A percentile compares a stretch with the other conserved stretches of the same genome.
Evolutionary conservation across 2,329 filamentous ascomycete species (phyloP).

Genomic region (Periconia digitata): DNA sequence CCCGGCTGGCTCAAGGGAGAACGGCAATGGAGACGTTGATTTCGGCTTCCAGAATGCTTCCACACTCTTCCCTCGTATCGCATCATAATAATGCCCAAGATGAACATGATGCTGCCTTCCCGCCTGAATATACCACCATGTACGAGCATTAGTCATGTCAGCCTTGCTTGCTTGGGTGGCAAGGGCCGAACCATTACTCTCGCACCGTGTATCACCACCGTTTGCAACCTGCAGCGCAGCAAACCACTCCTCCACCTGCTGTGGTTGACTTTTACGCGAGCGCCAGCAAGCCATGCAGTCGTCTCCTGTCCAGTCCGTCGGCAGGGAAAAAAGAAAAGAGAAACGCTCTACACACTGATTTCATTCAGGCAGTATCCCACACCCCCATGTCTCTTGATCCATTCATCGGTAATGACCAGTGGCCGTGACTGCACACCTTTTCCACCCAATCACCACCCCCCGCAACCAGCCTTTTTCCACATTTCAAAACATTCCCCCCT

Average conservation of each 20-base stretch:
- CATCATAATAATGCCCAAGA: background rate
- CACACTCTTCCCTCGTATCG: background rate
- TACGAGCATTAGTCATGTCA: background rate
- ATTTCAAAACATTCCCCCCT: slow-evolving; percentile 10
- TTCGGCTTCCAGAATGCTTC: slow-evolving; percentile 3
- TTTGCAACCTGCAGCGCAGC: background rate
- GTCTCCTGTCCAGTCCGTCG: background rate
- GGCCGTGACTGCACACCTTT: background rate
- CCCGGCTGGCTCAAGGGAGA: background rate
- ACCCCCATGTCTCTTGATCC: background rate
- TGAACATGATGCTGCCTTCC: background rate
- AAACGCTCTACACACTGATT: slow-evolving; percentile 2
- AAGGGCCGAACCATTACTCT: background rate
- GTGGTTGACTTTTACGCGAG: background rate
- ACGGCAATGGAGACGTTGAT: background rate
- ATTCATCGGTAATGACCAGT: slow-evolving; percentile 13
- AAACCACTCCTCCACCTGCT: background rate
- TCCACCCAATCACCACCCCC: slow-evolving; percentile 12
- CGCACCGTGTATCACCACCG: background rate
- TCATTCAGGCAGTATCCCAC: slow-evolving; percentile 18
- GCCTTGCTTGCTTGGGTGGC: background rate
- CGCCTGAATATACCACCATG: no score
- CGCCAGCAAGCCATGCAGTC: background rate
- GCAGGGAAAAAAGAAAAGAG: background rate
- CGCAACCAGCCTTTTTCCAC: no score